A percentile compares a stretch with the other conserved stretches of the same genome.
Evolutionary conservation across 306 rosid genomes (phyloP).

Genomic region (Coriaria nepalensis): DNA sequence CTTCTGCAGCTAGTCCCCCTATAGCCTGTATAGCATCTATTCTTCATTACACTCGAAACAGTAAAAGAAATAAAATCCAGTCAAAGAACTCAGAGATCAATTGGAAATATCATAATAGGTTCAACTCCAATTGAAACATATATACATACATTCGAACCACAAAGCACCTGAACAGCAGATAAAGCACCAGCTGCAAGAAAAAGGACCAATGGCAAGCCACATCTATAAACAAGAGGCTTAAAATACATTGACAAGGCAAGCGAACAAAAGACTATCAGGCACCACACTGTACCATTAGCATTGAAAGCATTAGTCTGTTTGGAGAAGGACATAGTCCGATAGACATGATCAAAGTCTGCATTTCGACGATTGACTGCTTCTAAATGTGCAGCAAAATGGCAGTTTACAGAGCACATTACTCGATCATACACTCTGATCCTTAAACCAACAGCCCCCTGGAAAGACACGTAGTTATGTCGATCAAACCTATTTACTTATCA

Average conservation of each 20-base stretch:
- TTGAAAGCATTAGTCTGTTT: conserved; percentile 46
- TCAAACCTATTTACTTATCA: background rate
- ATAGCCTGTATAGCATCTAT: conserved; percentile 34
- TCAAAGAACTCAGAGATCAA: conserved; percentile 18
- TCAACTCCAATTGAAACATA: conserved; percentile 5
- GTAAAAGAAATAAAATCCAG: conserved; percentile 6
- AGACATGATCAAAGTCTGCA: conserved; percentile 87
- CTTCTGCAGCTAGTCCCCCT: conserved; percentile 47
- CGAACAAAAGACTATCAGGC: conserved; percentile 31
- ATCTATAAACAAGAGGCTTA: conserved; percentile 48
- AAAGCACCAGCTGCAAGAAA: conserved; percentile 75
- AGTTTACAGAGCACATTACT: conserved; percentile 78
- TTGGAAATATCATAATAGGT: conserved; percentile 5
- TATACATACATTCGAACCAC: conserved; percentile 63
- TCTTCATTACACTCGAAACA: conserved; percentile 10
- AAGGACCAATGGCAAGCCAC: conserved; percentile 68
- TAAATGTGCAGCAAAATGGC: conserved; percentile 97
- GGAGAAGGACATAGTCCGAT: conserved; percentile 68
- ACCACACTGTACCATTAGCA: conserved; percentile 56
- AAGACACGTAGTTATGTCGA: conserved; percentile 31
- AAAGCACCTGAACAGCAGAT: conserved; percentile 45
- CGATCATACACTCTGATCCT: conserved; percentile 78
- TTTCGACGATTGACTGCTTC: conserved; percentile 93
- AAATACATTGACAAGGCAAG: conserved; percentile 44
- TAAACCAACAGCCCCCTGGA: conserved; percentile 98